Percentiles rank a stretch among this genome's conserved stretches.
Conservation (phyloP, 2,329 filamentous ascomycete genomes). For the Metarhizium guizhouense region DNA sequence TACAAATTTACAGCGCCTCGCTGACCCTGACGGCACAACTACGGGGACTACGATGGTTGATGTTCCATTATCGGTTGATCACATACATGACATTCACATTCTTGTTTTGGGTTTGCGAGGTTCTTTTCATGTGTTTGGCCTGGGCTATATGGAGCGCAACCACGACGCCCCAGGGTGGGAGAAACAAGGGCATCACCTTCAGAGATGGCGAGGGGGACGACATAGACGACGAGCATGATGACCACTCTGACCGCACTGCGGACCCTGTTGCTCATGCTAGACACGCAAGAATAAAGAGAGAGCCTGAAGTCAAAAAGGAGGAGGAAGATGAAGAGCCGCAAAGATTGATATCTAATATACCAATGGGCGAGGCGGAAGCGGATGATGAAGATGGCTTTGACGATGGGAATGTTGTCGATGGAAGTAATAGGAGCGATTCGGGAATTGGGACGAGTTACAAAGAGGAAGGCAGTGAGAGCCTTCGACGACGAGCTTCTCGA, state of each 20-base stretch:
- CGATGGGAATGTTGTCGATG: constrained; percentile 20
- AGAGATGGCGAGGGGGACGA: constrained; percentile 13
- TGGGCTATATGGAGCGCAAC: constrained; percentile 50
- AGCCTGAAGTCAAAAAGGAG: constrained; percentile 28
- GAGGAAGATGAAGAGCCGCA: constrained; percentile 12
- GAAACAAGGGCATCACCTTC: constrained; percentile 3
- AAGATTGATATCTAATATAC: constrained; percentile 23
- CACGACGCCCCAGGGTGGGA: constrained; percentile 10
- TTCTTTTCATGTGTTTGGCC: constrained; percentile 54
- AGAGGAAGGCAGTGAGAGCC: constrained; percentile 23
- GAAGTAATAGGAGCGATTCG: constrained; percentile 27
- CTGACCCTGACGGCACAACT: constrained; percentile 68
- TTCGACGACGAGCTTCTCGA: constrained; percentile 23
- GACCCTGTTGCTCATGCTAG: constrained; percentile 34
- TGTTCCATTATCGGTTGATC: constrained; percentile 73
- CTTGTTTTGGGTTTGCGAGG: constrained; percentile 69
- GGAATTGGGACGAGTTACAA: constrained; percentile 47
- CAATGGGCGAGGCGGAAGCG: constrained; percentile 29
- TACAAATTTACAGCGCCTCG: constrained; percentile 68
- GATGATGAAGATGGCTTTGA: constrained; percentile 36
- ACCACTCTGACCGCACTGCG: constrained; percentile 31
- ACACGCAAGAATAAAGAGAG: constrained; percentile 31
- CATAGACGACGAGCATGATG: constrained; percentile 18
- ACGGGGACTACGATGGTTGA: constrained; percentile 68
- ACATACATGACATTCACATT: constrained; percentile 60